Evolutionary conservation across 257 asterid species (phyloP), one percentile per base, ranked within the genome.

Genomic region (Lycium ferocissimum): DNA sequence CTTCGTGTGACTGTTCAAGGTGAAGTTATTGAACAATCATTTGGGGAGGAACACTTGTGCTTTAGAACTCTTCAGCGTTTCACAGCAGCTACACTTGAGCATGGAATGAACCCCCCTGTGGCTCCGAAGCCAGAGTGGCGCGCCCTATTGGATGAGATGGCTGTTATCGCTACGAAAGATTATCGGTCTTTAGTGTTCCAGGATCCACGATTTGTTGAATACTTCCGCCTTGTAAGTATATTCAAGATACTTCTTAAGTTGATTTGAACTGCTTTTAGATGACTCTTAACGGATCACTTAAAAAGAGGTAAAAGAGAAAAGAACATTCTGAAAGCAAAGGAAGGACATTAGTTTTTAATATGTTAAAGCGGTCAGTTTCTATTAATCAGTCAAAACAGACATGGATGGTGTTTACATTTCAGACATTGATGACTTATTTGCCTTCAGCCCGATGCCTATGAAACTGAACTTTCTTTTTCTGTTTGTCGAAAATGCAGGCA

Each of bases 41-140:
- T 95, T 75, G 99, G 98, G 71, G 99, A 96, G 90, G 99, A 94
- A 88, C 98, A 94, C 84, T 81, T 96, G 86, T 96, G 99, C 90
- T 96, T 96, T 86, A 90, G 99, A 83, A 94, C 99, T 2, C 94
- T 96, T 22, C 99, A 96, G 89, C 92, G 99, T 49, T 96, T 91
- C 81, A 93, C 99, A 1, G 98, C 99, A 79, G 99, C 99, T n/a
- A 96, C 99, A n/a, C 96, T 96, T 6, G 99, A 96, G 94, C 99
- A 96, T 61, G 98, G 99, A 12, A 96, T 96, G 99, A 86, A 91
- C 37, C 98, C 98, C 22, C 98, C 99, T 0, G 87, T 86, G 82
- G 89, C 99, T 58, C 98, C 99, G 3, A 94, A 92, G 91, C 97
- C 96, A 1, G 98, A 93, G 82, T 96, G 99, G 99, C 98, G 99